Evolutionary conservation across 257 asterid species (phyloP), one percentile per base, ranked within the genome.

Genomic region (Handroanthus guayacan): DNA sequence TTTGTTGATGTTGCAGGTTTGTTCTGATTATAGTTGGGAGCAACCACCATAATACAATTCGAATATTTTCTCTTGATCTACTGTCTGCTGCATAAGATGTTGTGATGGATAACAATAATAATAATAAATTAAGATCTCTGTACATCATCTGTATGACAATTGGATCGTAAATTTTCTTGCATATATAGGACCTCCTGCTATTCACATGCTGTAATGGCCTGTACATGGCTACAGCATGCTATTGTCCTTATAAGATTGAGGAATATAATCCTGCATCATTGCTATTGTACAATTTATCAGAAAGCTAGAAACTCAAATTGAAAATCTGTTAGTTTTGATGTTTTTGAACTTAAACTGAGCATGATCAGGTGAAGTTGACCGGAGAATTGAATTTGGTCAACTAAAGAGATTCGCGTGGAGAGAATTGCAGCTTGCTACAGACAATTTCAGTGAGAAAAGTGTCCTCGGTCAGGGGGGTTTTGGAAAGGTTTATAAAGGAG

Each of bases 401-500:
- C 66, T 95, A 81, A 95, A 82, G 90, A 95, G 99, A 86, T 92
- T 95, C 43, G 58, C 94, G 16, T 92, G 97, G 98, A 86, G 98
- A 82, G 99, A 95, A 67, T 72, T 95, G 89, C 97, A 95, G 83
- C 80, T 89, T 14, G 97, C 99, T 67, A 88, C 99, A 0, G 99
- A 92, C 31, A 88, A 75, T 82, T 95, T 95, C 84, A 91, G 87
- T 38, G 98, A 95, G 78, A 92, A 91, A 71, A 95, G 85, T 41
- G 97, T 91, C 14, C 92, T 95, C 34, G 99, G 99, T 67, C 97
- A 92, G 82, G 99, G 99, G 34, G 99, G 99, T 62, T 95, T 92
- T 66, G 99, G 99, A 73, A 95, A 92, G 82, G 98, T 94, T 31
- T 94, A 94, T 83, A 88, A 89, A 86, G 98, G 98, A 76, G 85